These are phyloP conservation scores for Penicillium lagena DNA, from an alignment of 495 filamentous ascomycete species.

Conservation along the genomic window DNA sequence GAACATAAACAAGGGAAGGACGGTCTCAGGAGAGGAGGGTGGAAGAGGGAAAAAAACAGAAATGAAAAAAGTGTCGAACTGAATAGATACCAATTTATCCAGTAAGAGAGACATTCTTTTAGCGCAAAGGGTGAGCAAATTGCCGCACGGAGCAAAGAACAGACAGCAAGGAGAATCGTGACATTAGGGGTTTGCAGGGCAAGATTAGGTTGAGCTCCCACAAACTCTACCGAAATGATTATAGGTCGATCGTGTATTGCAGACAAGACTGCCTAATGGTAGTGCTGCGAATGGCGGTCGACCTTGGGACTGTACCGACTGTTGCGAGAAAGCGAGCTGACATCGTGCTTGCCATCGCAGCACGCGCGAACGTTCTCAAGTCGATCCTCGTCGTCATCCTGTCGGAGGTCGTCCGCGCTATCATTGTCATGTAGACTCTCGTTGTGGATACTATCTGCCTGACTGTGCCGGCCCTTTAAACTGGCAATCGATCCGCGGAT, in stretches of 20 bases:
- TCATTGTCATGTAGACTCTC: conserved; percentile 60
- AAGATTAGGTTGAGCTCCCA: conserved; percentile 11
- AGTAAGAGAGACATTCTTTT: no score
- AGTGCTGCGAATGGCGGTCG: conserved; percentile 37
- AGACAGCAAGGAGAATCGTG: conserved; percentile 29
- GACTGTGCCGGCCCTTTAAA: conserved; percentile 29
- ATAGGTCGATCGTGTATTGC: no score
- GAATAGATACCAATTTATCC: not conserved
- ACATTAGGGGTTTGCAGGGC: no score
- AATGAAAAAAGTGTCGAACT: conserved; percentile 6
- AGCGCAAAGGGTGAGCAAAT: no score
- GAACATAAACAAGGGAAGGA: conserved; percentile 12
- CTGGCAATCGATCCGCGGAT: conserved; percentile 41
- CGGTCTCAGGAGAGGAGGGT: conserved; percentile 11
- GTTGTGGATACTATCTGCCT: conserved; percentile 55
- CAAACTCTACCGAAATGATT: conserved; percentile 15
- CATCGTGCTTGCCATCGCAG: conserved; percentile 78
- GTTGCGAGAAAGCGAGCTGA: conserved; percentile 41
- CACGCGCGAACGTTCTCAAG: conserved; percentile 95
- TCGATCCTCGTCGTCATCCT: conserved; percentile 65
- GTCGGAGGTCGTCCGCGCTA: conserved; percentile 72
- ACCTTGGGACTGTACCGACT: conserved; percentile 38
- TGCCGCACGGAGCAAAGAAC: conserved; percentile 6
- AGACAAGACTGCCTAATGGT: not conserved
- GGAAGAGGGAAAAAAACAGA: conserved; percentile 7